Conservation (phyloP, 345 rosid species). For the Citrus sp. region DNA sequence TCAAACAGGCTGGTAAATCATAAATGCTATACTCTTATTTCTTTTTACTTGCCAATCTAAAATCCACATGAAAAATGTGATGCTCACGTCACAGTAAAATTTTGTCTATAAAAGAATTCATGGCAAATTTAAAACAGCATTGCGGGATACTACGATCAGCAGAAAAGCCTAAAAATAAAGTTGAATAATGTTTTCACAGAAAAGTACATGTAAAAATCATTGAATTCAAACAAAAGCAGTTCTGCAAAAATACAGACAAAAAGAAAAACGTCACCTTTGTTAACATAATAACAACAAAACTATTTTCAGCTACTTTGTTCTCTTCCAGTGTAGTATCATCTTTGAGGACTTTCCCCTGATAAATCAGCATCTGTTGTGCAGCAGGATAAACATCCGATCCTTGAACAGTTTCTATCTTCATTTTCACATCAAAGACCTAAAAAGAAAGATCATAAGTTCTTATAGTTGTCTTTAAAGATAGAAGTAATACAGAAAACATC, state of each 20-base stretch:
- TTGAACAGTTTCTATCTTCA: slow-evolving; percentile 61
- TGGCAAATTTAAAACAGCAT: background rate
- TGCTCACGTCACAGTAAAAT: background rate
- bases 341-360: slow-evolving; percentile 82
- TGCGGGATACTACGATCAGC: background rate
- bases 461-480: too few relatives aligned
- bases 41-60: background rate
- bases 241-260: background rate
- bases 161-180: background rate
- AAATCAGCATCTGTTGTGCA: slow-evolving; percentile 69
- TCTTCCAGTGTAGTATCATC: slow-evolving; percentile 74
- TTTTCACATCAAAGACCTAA: slow-evolving; percentile 78
- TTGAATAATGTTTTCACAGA: background rate
- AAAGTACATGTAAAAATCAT: background rate
- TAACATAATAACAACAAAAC: slow-evolving; percentile 80
- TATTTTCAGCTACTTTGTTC: slow-evolving; percentile 67
- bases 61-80: background rate
- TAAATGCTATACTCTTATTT: background rate
- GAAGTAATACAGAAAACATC: background rate
- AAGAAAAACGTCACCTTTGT: slow-evolving; percentile 48
- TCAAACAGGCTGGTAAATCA: background rate
- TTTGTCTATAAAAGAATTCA: background rate
- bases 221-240: background rate
- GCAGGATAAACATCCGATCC: slow-evolving; percentile 73
- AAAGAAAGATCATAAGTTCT: slow-evolving; percentile 1